These are phyloP conservation scores for Apiotrichum akiyoshidainum DNA, from an alignment of 1,284 basidiomycete genomes.

Conservation along the genomic window DNA sequence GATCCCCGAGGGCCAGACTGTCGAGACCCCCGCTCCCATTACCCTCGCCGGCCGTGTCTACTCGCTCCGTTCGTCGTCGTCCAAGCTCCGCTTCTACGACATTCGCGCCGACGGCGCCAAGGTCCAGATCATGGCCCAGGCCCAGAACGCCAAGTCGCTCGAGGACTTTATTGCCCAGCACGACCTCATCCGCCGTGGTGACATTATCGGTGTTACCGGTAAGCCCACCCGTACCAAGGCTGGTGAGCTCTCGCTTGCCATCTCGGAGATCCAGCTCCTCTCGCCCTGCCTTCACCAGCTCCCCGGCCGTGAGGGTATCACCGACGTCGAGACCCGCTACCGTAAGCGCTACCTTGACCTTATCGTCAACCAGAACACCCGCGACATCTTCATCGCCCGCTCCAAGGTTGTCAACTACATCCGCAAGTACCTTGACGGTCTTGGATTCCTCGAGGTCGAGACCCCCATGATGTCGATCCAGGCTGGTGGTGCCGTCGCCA, in stretches of 20 bases:
- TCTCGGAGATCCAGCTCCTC: conserved; percentile 78
- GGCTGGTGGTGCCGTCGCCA: conserved; percentile 95
- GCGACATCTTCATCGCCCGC: conserved; percentile 87
- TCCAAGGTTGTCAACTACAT: conserved; percentile 85
- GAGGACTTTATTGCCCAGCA: conserved; percentile 71
- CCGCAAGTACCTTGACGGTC: conserved; percentile 82
- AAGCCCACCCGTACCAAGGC: conserved; percentile 88
- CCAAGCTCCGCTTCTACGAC: conserved; percentile 93
- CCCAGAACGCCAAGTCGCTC: conserved; percentile 66
- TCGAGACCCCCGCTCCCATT: conserved; percentile 41
- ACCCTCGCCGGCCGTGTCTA: conserved; percentile 85
- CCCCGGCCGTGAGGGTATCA: conserved; percentile 76
- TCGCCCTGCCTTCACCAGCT: conserved; percentile 95
- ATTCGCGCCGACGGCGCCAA: conserved; percentile 87
- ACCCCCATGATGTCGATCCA: conserved; percentile 98
- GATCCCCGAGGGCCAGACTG: conserved; percentile 54
- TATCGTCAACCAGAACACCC: conserved; percentile 88
- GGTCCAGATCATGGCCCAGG: conserved; percentile 91
- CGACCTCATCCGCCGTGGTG: conserved; percentile 87
- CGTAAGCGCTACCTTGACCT: conserved; percentile 98
- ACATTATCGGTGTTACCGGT: conserved; percentile 91
- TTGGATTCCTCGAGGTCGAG: conserved; percentile 98
- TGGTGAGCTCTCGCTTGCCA: conserved; percentile 90
- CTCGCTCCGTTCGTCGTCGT: conserved; percentile 77
- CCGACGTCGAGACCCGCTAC: conserved; percentile 96